phyloP scores from a whole-genome alignment of 768 basidiomycete species.

The Ephemerocybe angulata region DNA sequence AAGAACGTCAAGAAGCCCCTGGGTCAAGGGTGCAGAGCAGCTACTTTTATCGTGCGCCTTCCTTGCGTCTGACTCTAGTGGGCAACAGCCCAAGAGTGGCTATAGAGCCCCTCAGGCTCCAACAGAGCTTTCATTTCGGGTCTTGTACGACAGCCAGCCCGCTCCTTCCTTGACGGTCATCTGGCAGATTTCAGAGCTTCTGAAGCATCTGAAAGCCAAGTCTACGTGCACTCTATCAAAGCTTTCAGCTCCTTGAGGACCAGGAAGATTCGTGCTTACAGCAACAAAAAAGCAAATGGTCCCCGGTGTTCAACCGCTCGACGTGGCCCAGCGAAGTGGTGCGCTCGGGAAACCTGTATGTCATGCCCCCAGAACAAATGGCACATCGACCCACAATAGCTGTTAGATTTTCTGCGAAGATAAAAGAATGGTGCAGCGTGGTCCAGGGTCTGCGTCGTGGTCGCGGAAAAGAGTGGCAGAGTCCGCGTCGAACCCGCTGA shows the following conservation, averaged over 20 bases:
- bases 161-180: neutral
- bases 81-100: neutral
- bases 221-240: neutral
- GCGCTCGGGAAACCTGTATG: constrained; percentile 5
- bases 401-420: neutral
- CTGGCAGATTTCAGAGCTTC: neutral
- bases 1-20: neutral
- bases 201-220: neutral
- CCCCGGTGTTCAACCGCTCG: neutral
- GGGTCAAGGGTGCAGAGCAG: neutral
- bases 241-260: neutral
- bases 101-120: neutral
- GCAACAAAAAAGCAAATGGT: neutral
- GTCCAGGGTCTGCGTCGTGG: neutral
- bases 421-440: neutral
- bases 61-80: neutral
- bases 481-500: neutral
- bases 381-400: constrained; percentile 8
- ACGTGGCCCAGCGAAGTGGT: constrained; percentile 7
- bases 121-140: constrained; percentile 1
- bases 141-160: neutral
- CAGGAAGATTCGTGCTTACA: neutral
- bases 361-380: neutral
- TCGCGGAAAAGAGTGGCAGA: neutral
- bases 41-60: neutral